These are phyloP conservation scores for Capsicum pubescens DNA, from an alignment of 257 asterid genomes.

Conservation along the genomic window DNA sequence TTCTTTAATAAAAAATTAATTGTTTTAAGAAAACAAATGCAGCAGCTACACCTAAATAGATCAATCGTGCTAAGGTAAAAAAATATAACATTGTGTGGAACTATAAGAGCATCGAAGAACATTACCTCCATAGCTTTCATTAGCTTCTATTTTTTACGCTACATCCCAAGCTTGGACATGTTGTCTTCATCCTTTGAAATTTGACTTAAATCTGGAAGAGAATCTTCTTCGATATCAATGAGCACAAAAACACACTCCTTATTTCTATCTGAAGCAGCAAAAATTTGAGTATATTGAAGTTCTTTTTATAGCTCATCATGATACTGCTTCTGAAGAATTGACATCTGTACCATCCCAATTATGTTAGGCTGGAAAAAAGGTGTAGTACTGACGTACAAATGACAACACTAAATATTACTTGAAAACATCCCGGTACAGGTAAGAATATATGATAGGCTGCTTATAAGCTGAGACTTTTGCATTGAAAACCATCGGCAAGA, in stretches of 20 bases:
- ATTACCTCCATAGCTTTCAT: slow-evolving; percentile 70
- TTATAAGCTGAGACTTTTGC: background rate
- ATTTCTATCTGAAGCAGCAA: slow-evolving; percentile 36
- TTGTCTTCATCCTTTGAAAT: slow-evolving; percentile 53
- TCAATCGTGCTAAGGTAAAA: background rate
- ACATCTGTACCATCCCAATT: slow-evolving; percentile 56
- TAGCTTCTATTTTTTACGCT: slow-evolving; percentile 66
- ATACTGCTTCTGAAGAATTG: slow-evolving; percentile 57
- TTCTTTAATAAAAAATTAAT: background rate
- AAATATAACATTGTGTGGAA: background rate
- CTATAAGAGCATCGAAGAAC: slow-evolving; percentile 2
- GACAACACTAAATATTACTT: background rate
- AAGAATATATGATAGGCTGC: background rate
- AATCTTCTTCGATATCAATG: slow-evolving; percentile 46
- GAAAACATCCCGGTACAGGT: background rate
- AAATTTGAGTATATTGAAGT: slow-evolving; percentile 50
- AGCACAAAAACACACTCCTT: slow-evolving; percentile 39
- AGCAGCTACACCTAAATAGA: background rate
- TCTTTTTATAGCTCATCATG: slow-evolving; percentile 69
- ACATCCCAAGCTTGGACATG: slow-evolving; percentile 57
- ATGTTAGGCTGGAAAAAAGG: background rate
- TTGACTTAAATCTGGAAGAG: slow-evolving; percentile 52
- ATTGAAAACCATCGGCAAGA: background rate
- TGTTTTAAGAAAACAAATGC: background rate
- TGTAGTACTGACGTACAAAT: background rate